phyloP scores from a whole-genome alignment of 306 rosid species.

The Acacia acuminata region DNA sequence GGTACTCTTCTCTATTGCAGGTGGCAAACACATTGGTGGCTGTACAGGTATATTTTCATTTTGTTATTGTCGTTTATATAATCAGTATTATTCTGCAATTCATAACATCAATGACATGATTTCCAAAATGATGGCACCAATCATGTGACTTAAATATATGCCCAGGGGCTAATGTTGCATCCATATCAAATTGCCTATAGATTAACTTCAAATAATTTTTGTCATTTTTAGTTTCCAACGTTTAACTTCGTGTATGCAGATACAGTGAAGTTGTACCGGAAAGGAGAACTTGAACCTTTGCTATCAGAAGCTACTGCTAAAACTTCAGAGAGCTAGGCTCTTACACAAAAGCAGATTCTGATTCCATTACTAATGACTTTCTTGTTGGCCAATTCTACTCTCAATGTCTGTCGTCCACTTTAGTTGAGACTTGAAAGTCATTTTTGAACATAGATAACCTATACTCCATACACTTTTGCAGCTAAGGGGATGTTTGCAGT shows the following conservation, averaged over 20 bases:
- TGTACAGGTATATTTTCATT: slow-evolving; percentile 68
- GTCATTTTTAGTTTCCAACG: slow-evolving; percentile 11
- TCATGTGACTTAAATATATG: background rate
- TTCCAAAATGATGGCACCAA: background rate
- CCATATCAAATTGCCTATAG: slow-evolving; percentile 9
- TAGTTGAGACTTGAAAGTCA: slow-evolving; percentile 2
- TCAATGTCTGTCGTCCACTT: background rate
- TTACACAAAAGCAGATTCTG: slow-evolving; percentile 2
- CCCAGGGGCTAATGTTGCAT: background rate
- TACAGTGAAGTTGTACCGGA: slow-evolving; percentile 78
- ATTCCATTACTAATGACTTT: slow-evolving; percentile 15
- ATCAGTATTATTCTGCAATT: background rate
- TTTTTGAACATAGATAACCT: background rate
- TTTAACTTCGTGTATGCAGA: slow-evolving; percentile 55
- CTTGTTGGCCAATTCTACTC: slow-evolving; percentile 8
- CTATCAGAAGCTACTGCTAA: slow-evolving; percentile 73
- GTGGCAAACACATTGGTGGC: slow-evolving; percentile 93
- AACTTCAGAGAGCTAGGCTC: slow-evolving; percentile 39
- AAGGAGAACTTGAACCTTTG: slow-evolving; percentile 85
- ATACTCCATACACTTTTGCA: slow-evolving; percentile 7
- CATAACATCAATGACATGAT: background rate
- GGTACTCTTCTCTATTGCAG: slow-evolving; percentile 49
- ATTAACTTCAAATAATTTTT: background rate
- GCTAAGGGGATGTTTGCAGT: slow-evolving; percentile 20
- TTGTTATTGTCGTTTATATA: background rate